Base-by-base conservation (phyloP, 306 rosid species). In the Prosopis cineraria region DNA sequence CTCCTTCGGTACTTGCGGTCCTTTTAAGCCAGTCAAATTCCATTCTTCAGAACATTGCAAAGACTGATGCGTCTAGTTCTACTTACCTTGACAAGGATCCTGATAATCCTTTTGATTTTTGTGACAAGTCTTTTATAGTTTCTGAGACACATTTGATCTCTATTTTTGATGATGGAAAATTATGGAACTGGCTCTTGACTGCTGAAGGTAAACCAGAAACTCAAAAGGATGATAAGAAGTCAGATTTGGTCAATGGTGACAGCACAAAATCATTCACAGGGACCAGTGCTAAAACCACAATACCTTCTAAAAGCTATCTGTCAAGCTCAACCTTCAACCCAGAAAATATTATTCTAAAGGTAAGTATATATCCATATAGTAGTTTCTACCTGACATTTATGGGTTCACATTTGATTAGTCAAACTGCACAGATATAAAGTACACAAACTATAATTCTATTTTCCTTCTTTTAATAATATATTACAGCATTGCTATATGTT, bases 161-260 rank as follows among this genome's bases (percentile, higher is more conserved):
- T 78, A 86, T 93, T 82, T 93, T 96, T 70, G 99, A 93, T 79
- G 99, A 96, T 86, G 99, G 98, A 41, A 96, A 93, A 85, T 69
- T 96, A 76, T 96, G 98, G 99, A 87, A 89, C 84, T 96, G 99
- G 99, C 88, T 93, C 56, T 77, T 91, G 89, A 90, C 96, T 79
- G 87, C 89, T 63, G 94, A 96, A 87, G 91, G 90, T 43, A 68
- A 41, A 34, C 90, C 86, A 60, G 88, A 87, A 74, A 52, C 76
- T 67, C 87, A 80, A 80, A 91, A 81, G 72, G 87, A 82, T 58
- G 87, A 86, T 31, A 70, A 81, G 79, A 83, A 80, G 76, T 74
- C 81, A 82, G 83, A 72, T 77, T 59, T 70, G 75, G 81, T 85
- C 73, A 78, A 80, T 77, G 86, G 74, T 75, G 78, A 55, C 8